Evolutionary conservation across 305 asterid genomes (phyloP), one percentile per base, ranked within the genome.

Genomic region (Nicotiana rustica): DNA sequence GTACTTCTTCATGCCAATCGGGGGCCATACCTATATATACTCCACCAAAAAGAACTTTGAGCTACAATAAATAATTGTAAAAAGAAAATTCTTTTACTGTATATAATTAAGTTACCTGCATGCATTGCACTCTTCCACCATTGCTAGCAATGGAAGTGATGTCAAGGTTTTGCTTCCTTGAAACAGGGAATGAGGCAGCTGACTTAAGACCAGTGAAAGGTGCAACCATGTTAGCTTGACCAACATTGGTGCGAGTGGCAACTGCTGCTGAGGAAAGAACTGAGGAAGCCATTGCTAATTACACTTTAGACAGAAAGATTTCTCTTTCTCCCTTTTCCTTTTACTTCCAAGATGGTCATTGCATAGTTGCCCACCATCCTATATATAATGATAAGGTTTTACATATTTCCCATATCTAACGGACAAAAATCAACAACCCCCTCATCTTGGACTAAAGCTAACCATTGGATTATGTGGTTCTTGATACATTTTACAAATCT

Each of bases 151-250:
- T 69, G 79, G 87, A 68, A 76, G 90, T 83, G 38, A 83, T 70
- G 86, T 89, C 89, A 64, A 36, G 57, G 83, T 71, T 71, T 73
- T 85, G 47, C 83, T 90, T 90, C 81, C 81, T 84, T n/a, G 86
- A 61, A 7, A 81, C 61, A 1, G 89, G 86, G 82, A 89, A 83
- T 9, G 89, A 83, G 6, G 87, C 55, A 5, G 84, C 1, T 0
- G 89, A 78, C 86, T 85, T 90, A 36, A 89, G 93, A 4, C 89
- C 91, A 6, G 77, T 87, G 86, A 89, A 87, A 5, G 91, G 89
- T 0, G 90, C 88, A 8, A 85, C 88, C 91, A 87, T 89, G 90
- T 62, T 88, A 13, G 91, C 89, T 31, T 86, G 89, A 83, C 88
- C 84, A 18, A 90, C 81, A 79, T 49, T 83, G 81, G 83, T 52